Base-by-base conservation (phyloP, 2,329 filamentous ascomycete genomes). In the Neofusicoccum laricinum region DNA sequence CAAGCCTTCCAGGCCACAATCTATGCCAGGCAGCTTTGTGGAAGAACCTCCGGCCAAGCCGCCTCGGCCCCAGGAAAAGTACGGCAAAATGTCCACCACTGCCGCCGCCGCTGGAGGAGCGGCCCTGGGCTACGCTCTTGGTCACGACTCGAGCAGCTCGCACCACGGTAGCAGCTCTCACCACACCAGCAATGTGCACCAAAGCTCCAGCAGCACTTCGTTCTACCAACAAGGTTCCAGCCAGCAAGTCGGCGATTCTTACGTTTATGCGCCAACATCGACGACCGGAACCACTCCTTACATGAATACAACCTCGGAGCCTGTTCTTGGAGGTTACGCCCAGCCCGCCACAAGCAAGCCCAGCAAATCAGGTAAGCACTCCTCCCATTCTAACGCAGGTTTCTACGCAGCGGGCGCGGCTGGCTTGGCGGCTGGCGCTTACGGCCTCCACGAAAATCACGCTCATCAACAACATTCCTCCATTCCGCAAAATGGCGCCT, bases 371-470 rank as follows among this genome's bases (percentile, higher is more conserved):
- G 77, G 77, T 71, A 82, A 80, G 72, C 74, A 79, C 41, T 72
- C 79, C 19, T 78, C 78, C 59, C 75, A 81, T 65, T 74, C 78
- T 68, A 76, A 79, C 67, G 69, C 77, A 63, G 79, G 79, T 50
- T 68, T 82, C 25, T 81, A 81, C 68, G 78, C 79, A 67, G 78
- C 79, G 67, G 79, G 78, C 50, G 79, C 77, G 55, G 78, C 80
- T 36, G 81, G 77, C n/a, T 70, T 80, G 32, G 81, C 79, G 48
- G 80, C 79, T 17, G 75, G 76, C 19, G 76, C 76, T 4, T 81
- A 84, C 68, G 78, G 76, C 62, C 66, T 79, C 66, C 76, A 77
- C 66, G 74, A 80, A 63, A 76, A 80, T 65, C 73, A 75, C 67
- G 69, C 72, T n/a, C 68, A 74, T 63, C 69, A 67, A 63, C 68